These are phyloP conservation scores for Russula abietina DNA, from an alignment of 768 basidiomycete genomes.

Conservation along the genomic window DNA sequence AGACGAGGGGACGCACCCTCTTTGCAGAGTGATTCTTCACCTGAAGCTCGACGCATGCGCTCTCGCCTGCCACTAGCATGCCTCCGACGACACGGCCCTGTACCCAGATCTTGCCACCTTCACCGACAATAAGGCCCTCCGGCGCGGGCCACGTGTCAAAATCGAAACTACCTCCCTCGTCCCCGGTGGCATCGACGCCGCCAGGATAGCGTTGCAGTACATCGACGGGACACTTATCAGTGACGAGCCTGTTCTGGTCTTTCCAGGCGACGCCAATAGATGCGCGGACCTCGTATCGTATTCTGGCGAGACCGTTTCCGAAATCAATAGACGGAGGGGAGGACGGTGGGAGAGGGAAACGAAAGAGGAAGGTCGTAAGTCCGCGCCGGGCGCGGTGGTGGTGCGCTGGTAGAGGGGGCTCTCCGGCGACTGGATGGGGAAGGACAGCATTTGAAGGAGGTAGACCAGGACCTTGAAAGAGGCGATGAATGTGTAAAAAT, in stretches of 20 bases:
- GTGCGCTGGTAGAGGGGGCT: constrained; percentile 53
- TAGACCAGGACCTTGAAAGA: constrained; percentile 76
- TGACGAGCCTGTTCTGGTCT: constrained; percentile 63
- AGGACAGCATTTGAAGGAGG: constrained; percentile 83
- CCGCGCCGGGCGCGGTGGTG: constrained; percentile 74
- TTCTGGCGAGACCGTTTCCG: constrained; percentile 58
- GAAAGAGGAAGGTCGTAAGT: constrained; percentile 72
- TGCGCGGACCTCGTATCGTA: constrained; percentile 69
- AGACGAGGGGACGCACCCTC: constrained; percentile 45
- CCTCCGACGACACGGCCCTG: constrained; percentile 62
- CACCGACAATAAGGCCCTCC: constrained; percentile 61
- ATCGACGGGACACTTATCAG: constrained; percentile 52
- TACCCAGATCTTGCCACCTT: constrained; percentile 75
- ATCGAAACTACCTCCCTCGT: constrained; percentile 30
- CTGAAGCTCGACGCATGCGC: constrained; percentile 65
- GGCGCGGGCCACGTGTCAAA: constrained; percentile 36
- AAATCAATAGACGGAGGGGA: constrained; percentile 70
- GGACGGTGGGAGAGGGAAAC: constrained; percentile 60
- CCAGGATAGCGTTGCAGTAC: constrained; percentile 46
- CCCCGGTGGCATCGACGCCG: neutral
- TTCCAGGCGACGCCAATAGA: constrained; percentile 71
- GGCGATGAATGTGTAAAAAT: constrained; percentile 60
- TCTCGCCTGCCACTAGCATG: constrained; percentile 59
- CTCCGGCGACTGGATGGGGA: constrained; percentile 50
- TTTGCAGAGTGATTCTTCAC: constrained; percentile 79